Evolutionary conservation across 2,329 filamentous ascomycete species (phyloP).

Genomic region (Alternaria arborescens): DNA sequence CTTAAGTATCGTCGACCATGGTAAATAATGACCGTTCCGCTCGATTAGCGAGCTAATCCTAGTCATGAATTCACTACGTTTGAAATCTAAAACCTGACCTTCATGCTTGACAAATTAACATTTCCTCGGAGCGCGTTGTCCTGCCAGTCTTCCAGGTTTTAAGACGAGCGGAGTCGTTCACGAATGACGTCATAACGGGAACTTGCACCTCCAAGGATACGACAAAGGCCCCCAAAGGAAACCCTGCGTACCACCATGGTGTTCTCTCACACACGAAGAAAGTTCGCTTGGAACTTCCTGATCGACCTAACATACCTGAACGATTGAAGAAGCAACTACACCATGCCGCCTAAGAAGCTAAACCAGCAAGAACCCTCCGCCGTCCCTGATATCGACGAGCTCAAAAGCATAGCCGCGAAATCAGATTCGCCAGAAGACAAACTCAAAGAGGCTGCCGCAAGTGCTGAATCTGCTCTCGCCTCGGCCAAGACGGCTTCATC

Average conservation of each 20-base stretch:
- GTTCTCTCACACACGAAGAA: background rate
- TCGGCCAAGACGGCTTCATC: conserved; percentile 40
- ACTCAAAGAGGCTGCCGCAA: conserved; percentile 41
- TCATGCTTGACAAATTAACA: background rate
- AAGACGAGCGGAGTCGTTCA: conserved; percentile 19
- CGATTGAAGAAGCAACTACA: background rate
- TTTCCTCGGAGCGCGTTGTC: conserved; percentile 5
- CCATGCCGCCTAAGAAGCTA: conserved; percentile 26
- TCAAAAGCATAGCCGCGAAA: conserved; percentile 32
- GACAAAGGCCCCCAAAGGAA: background rate
- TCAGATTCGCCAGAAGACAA: conserved; percentile 32
- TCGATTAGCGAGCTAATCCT: conserved; percentile 2
- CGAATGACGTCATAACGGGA: conserved; percentile 31
- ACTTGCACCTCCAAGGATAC: conserved; percentile 4
- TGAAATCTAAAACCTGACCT: background rate
- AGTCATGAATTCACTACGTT: background rate
- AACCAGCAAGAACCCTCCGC: conserved; percentile 16
- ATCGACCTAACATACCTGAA: background rate
- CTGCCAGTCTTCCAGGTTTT: conserved; percentile 29
- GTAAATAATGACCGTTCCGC: background rate
- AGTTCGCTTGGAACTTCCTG: background rate
- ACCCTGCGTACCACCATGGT: conserved; percentile 3
- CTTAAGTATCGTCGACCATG: background rate
- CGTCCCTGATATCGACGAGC: conserved; percentile 23
- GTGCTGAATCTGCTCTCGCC: conserved; percentile 41